A percentile compares a stretch with the other conserved stretches of the same genome.
phyloP scores from a whole-genome alignment of 441 rosid genomes.

The Jatropha podagrica region DNA sequence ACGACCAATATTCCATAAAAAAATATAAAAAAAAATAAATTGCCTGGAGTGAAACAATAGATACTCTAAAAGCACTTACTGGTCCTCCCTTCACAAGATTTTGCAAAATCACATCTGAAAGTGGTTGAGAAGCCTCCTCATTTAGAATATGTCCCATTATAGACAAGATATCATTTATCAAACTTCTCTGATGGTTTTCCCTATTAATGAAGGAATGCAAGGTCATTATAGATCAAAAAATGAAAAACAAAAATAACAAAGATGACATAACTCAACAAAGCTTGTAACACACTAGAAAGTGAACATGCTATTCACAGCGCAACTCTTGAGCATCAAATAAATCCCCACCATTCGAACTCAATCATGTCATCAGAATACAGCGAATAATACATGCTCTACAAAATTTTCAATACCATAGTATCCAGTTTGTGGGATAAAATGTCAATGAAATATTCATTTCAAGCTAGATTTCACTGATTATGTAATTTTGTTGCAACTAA shows the following conservation, averaged over 20 bases:
- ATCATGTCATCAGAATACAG: not conserved
- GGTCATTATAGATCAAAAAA: slow-evolving; percentile 13
- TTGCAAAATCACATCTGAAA: slow-evolving; percentile 57
- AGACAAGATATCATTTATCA: slow-evolving; percentile 59
- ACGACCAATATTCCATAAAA: not conserved
- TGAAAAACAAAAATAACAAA: slow-evolving; percentile 19
- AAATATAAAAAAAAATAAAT: not conserved
- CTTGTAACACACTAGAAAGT: not conserved
- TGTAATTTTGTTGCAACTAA: not conserved
- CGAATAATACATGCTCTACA: not conserved
- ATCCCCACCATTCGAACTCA: not conserved
- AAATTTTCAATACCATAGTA: not conserved
- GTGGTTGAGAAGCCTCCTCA: slow-evolving; percentile 69
- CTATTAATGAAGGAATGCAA: slow-evolving; percentile 41
- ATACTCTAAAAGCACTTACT: slow-evolving; percentile 40
- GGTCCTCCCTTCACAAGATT: slow-evolving; percentile 71
- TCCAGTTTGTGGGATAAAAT: not conserved
- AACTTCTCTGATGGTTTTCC: slow-evolving; percentile 57
- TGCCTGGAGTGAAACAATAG: not conserved
- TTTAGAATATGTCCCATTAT: slow-evolving; percentile 64
- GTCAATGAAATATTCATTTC: not conserved
- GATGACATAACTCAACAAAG: not conserved
- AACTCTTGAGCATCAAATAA: slow-evolving; percentile 3
- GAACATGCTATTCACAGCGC: not conserved
- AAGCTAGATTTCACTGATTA: not conserved